A percentile compares a stretch with the other conserved stretches of the same genome.
These are phyloP conservation scores for Thamnidium elegans DNA, from an alignment of 192 early-diverging fungal species.

Conservation along the genomic window DNA sequence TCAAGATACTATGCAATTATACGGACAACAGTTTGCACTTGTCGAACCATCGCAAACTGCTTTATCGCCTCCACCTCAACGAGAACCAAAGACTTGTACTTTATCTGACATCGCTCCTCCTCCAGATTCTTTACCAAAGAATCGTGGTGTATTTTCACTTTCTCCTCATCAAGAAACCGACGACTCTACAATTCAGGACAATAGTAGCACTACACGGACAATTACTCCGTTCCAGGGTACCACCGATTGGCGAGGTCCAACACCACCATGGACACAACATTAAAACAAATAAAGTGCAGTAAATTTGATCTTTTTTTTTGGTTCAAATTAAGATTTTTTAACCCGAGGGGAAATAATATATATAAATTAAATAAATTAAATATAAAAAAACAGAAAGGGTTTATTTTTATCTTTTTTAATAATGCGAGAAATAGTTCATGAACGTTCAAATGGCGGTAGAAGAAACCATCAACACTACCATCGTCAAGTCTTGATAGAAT, in stretches of 20 bases:
- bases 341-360: slow-evolving; percentile 1
- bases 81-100: neutral
- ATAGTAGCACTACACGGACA: too few species aligned
- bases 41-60: neutral
- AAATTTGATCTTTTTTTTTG: neutral
- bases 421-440: too few species aligned
- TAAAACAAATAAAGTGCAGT: neutral
- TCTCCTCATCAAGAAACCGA: too few species aligned
- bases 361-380: slow-evolving; percentile 10
- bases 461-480: slow-evolving; percentile 1
- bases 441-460: neutral
- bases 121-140: neutral
- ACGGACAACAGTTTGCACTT: slow-evolving; percentile 7
- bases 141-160: too few species aligned
- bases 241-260: slow-evolving; percentile 8
- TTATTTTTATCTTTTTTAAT: neutral
- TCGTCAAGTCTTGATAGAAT: slow-evolving; percentile 4
- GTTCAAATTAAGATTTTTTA: neutral
- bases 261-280: slow-evolving; percentile 11
- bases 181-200: too few species aligned
- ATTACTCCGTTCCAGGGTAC: neutral
- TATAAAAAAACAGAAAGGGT: neutral
- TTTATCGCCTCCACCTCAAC: slow-evolving; percentile 7
- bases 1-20: neutral
- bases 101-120: too few species aligned